Base-by-base conservation (phyloP, 345 rosid species). In the Ceriops zippeliana region DNA sequence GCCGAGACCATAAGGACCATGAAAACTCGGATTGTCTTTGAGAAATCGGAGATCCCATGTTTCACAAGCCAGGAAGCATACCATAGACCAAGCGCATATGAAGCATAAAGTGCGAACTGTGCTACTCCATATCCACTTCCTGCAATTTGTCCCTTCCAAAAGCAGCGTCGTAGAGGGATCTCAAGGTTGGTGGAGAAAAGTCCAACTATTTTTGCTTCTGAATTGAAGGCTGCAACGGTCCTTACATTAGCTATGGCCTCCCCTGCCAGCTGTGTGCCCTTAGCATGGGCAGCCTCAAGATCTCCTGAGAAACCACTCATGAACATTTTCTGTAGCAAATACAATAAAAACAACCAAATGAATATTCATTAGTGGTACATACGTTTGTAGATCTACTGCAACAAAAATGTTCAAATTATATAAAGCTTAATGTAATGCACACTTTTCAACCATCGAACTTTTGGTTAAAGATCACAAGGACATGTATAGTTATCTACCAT, bases 1-100 rank as follows among this genome's bases (percentile, higher is more conserved):
- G 99, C 97, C 0, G 97, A 95, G 71, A 95, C 99, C 99, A 95
- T 95, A 66, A 91, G 96, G 66, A 95, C 97, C 96, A 95, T 90
- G 81, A 95, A 95, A 38, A 95, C 99, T 42, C 96, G 79, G 53
- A 95, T 95, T 58, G 99, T 91, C 79, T 91, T 95, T 1, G 99
- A 95, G 83, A 95, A 95, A 81, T 95, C 97, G 2, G 99, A 95
- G 80, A 91, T 90, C 32, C 90, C 99, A 52, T 95, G 97, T 85
- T 91, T 95, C 83, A 95, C 99, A 38, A 95, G 99, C 99, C 97
- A 95, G 11, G 99, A 91, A 27, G 97, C 97, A 65, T 95, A 95
- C 99, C 99, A 95, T 62, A 95, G 87, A n/a, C 99, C 97, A 7
- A 95, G 96, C 72, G 99, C 96, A 68, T 95, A 95, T 32, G 99